phyloP scores from a whole-genome alignment of 306 rosid species.

The Citrullus mucosospermus region DNA sequence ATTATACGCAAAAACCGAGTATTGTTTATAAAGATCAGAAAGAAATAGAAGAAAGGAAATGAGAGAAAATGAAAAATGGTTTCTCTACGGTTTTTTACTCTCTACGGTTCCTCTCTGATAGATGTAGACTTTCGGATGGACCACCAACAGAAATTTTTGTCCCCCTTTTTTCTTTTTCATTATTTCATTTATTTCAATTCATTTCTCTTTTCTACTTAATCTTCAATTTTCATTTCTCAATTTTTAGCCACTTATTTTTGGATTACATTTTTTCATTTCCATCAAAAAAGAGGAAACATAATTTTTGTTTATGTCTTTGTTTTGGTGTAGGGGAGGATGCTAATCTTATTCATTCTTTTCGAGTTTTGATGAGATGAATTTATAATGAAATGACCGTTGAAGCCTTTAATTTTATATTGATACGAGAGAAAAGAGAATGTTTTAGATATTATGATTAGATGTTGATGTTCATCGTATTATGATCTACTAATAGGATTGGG shows the following conservation, averaged over 20 bases:
- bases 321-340: background rate
- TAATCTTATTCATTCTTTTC: background rate
- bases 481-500: background rate
- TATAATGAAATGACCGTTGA: background rate
- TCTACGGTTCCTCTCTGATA: conserved; percentile 1
- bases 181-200: background rate
- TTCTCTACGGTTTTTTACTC: conserved; percentile 2
- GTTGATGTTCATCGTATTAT: background rate
- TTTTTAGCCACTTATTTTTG: conserved; percentile 2
- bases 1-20: conserved; percentile 1
- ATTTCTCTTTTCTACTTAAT: background rate
- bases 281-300: background rate
- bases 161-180: background rate
- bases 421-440: background rate
- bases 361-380: background rate
- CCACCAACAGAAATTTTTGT: conserved; percentile 3
- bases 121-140: background rate
- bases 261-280: background rate
- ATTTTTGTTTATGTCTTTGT: background rate
- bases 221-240: background rate
- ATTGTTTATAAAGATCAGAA: background rate
- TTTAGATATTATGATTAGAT: background rate
- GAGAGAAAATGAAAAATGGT: background rate
- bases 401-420: background rate
- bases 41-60: background rate